A percentile compares a stretch with the other conserved stretches of the same genome.
Conservation (phyloP, 306 rosid genomes). For the Vigna mungo region DNA sequence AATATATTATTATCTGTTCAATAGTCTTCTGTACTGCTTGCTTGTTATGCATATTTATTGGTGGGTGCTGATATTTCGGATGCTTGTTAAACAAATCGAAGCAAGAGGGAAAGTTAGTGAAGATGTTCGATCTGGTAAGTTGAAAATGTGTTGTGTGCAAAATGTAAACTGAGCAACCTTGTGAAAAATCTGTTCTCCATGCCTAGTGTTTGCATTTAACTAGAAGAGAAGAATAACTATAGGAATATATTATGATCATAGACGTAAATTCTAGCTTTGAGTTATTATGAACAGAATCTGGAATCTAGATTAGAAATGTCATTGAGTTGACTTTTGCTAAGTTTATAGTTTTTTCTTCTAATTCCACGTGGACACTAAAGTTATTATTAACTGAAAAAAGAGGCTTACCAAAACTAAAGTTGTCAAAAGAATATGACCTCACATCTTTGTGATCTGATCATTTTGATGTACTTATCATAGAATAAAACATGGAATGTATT, state of each 20-base stretch:
- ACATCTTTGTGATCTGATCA: conserved; percentile 31
- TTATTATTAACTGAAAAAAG: neutral
- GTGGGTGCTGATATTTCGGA: conserved; percentile 95
- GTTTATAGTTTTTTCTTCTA: conserved; percentile 4
- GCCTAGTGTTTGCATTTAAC: conserved; percentile 26
- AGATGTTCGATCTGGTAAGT: conserved; percentile 97
- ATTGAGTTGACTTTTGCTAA: conserved; percentile 21
- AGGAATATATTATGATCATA: neutral
- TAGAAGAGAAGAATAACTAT: neutral
- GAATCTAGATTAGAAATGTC: conserved; percentile 22
- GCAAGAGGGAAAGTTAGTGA: conserved; percentile 88
- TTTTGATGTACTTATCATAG: conserved; percentile 4
- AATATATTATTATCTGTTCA: conserved; percentile 87
- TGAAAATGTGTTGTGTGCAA: conserved; percentile 26
- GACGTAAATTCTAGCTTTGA: conserved; percentile 10
- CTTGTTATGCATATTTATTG: conserved; percentile 90
- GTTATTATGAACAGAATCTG: conserved; percentile 29
- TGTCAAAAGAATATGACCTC: conserved; percentile 4
- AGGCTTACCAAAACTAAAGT: neutral
- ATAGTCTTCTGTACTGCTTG: conserved; percentile 88
- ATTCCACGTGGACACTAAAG: conserved; percentile 26
- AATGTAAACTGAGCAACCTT: conserved; percentile 19
- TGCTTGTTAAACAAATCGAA: conserved; percentile 97
- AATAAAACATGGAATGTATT: neutral
- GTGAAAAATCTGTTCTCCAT: conserved; percentile 6